Percentiles rank a stretch among this genome's conserved stretches.
phyloP scores from a whole-genome alignment of 805 yeast genomes.

The Spathaspora sp. region DNA sequence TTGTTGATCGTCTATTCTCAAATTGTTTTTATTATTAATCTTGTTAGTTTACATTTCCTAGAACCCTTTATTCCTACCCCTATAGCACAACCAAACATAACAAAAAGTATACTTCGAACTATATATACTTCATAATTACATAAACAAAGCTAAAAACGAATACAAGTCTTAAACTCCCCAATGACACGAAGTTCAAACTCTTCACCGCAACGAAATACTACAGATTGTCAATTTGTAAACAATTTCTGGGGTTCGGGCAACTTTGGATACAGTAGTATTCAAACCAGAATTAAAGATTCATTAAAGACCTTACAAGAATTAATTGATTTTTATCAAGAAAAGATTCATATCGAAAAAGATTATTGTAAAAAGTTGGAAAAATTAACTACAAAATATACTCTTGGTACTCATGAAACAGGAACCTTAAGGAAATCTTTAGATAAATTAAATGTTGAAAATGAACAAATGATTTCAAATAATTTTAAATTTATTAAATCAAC shows the following conservation, averaged over 20 bases:
- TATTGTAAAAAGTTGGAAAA: slow-evolving; percentile 54
- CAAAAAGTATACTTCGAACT: too few relatives aligned
- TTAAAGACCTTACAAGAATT: slow-evolving; percentile 46
- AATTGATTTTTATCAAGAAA: slow-evolving; percentile 32
- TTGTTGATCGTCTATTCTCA: neutral
- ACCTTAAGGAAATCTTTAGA: slow-evolving; percentile 58
- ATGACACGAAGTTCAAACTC: neutral
- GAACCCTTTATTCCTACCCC: too few relatives aligned
- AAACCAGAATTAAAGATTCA: slow-evolving; percentile 56
- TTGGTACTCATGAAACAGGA: slow-evolving; percentile 61
- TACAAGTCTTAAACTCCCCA: too few relatives aligned
- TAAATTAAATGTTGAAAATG: slow-evolving; percentile 54
- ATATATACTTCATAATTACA: too few relatives aligned
- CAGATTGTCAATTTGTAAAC: slow-evolving; percentile 17
- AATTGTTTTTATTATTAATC: neutral
- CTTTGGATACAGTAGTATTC: slow-evolving; percentile 56
- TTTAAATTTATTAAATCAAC: slow-evolving; percentile 49
- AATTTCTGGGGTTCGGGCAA: slow-evolving; percentile 61
- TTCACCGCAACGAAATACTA: neutral
- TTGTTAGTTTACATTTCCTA: too few relatives aligned
- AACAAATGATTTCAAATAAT: slow-evolving; percentile 56
- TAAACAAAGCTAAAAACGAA: too few relatives aligned
- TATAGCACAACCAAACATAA: too few relatives aligned
- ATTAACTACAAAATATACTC: slow-evolving; percentile 41
- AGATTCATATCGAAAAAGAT: slow-evolving; percentile 68